Evolutionary conservation across 2,329 filamentous ascomycete genomes (phyloP).

Genomic region (Metarhizium robertsii): DNA sequence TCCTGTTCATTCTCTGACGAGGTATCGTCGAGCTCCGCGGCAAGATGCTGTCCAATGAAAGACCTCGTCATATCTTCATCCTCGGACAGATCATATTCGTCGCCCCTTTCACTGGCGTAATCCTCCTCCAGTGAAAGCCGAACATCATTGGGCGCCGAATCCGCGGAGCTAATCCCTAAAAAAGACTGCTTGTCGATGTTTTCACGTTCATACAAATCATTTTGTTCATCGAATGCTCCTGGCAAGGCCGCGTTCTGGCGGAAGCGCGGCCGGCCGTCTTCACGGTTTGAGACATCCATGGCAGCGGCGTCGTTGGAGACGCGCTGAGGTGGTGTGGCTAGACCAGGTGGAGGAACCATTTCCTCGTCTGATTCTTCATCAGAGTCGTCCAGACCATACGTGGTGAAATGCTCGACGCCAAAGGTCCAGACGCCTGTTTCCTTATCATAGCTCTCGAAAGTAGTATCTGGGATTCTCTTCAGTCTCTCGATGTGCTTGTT

Average conservation of each 20-base stretch:
- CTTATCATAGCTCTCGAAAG: slow-evolving; percentile 70
- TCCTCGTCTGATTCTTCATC: slow-evolving; percentile 60
- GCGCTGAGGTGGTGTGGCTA: neutral
- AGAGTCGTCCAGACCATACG: slow-evolving; percentile 77
- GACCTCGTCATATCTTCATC: slow-evolving; percentile 70
- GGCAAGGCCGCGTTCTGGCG: slow-evolving; percentile 50
- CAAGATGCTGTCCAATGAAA: slow-evolving; percentile 62
- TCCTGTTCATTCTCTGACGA: slow-evolving; percentile 44
- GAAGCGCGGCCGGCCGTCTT: slow-evolving; percentile 52
- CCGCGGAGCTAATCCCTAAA: slow-evolving; percentile 88
- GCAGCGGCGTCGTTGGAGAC: slow-evolving; percentile 17
- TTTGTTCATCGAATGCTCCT: slow-evolving; percentile 67
- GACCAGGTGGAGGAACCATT: slow-evolving; percentile 8
- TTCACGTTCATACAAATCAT: slow-evolving; percentile 46
- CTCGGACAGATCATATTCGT: slow-evolving; percentile 67
- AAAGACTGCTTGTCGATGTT: slow-evolving; percentile 61
- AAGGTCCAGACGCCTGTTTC: slow-evolving; percentile 85
- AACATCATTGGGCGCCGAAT: slow-evolving; percentile 57
- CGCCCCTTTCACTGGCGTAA: slow-evolving; percentile 45
- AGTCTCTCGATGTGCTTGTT: slow-evolving; percentile 78
- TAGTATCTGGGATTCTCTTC: slow-evolving; percentile 68
- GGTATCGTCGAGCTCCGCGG: slow-evolving; percentile 61
- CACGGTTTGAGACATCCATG: slow-evolving; percentile 19
- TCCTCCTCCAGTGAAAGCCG: slow-evolving; percentile 55
- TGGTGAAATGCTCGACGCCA: slow-evolving; percentile 91